Conservation (phyloP, 139 green algal species). For the Micractinium conductrix region DNA sequence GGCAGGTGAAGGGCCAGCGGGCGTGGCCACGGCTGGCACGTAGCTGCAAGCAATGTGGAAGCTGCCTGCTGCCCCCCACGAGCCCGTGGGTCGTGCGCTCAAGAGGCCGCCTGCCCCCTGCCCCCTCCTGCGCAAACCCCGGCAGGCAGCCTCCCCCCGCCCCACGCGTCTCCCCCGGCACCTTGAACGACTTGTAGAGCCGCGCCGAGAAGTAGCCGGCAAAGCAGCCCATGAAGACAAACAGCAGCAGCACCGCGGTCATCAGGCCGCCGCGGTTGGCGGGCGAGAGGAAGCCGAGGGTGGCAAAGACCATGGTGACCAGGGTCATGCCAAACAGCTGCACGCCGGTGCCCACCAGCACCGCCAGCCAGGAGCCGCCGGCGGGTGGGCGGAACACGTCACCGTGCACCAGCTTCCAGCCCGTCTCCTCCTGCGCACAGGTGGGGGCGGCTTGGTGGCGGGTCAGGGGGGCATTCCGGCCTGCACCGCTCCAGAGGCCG, state of each 20-base stretch:
- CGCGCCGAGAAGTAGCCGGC: constrained; percentile 93
- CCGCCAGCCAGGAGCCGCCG: constrained; percentile 77
- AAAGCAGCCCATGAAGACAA: constrained; percentile 97
- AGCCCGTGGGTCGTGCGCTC: neutral
- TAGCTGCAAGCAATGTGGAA: neutral
- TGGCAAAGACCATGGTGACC: constrained; percentile 93
- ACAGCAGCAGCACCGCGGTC: constrained; percentile 97
- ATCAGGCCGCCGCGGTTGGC: constrained; percentile 98
- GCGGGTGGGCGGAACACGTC: constrained; percentile 96
- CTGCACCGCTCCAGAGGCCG: too few species aligned
- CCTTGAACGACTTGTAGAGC: constrained; percentile 91
- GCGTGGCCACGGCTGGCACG: neutral
- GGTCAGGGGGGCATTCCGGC: too few species aligned
- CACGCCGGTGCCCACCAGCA: constrained; percentile 93
- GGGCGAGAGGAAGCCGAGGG: constrained; percentile 97
- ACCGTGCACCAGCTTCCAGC: constrained; percentile 97
- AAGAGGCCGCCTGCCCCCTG: neutral
- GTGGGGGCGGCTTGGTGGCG: too few species aligned
- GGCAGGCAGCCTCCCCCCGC: neutral
- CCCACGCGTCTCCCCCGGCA: neutral
- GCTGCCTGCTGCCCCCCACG: too few species aligned
- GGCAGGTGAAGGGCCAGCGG: neutral
- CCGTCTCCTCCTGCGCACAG: constrained; percentile 97
- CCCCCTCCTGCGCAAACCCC: neutral
- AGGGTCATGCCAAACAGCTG: constrained; percentile 95